A percentile compares a stretch with the other conserved stretches of the same genome.
phyloP scores from a whole-genome alignment of 768 basidiomycete species.

The Xerocomus brunneocitrinus region DNA sequence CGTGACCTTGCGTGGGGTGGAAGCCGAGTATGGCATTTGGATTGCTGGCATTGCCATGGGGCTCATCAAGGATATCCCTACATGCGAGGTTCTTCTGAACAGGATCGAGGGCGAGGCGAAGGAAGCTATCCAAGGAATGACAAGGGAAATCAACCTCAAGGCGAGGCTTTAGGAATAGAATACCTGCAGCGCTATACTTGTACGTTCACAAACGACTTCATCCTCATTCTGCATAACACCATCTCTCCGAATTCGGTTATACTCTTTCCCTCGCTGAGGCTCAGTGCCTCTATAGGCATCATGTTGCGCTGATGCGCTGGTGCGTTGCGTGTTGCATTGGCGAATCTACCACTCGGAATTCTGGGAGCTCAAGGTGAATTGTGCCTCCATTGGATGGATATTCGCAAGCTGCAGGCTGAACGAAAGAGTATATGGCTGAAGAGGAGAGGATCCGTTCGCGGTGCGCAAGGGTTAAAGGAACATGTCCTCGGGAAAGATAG shows the following conservation, averaged over 20 bases:
- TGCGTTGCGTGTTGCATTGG: constrained; percentile 54
- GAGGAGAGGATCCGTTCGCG: constrained; percentile 78
- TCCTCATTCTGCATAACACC: constrained; percentile 34
- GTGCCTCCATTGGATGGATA: neutral
- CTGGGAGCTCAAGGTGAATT: constrained; percentile 25
- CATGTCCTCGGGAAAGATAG: constrained; percentile 66
- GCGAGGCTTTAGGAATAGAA: constrained; percentile 18
- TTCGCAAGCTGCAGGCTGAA: constrained; percentile 2
- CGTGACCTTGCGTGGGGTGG: constrained; percentile 75
- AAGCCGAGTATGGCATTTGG: constrained; percentile 88
- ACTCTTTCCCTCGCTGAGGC: constrained; percentile 66
- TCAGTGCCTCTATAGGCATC: constrained; percentile 86
- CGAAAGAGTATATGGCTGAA: constrained; percentile 61
- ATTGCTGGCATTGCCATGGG: constrained; percentile 62
- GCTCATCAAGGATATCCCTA: constrained; percentile 79
- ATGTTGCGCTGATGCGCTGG: constrained; percentile 84
- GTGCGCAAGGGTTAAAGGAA: constrained; percentile 83
- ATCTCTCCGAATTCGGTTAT: constrained; percentile 68
- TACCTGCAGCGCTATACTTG: neutral
- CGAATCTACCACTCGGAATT: constrained; percentile 68
- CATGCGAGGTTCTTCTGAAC: constrained; percentile 65
- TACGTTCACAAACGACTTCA: neutral
- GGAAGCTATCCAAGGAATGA: constrained; percentile 53
- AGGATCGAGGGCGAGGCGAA: constrained; percentile 75
- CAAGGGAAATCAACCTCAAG: constrained; percentile 15